Evolutionary conservation across 257 asterid genomes (phyloP).

Genomic region (Prunella vulgaris): DNA sequence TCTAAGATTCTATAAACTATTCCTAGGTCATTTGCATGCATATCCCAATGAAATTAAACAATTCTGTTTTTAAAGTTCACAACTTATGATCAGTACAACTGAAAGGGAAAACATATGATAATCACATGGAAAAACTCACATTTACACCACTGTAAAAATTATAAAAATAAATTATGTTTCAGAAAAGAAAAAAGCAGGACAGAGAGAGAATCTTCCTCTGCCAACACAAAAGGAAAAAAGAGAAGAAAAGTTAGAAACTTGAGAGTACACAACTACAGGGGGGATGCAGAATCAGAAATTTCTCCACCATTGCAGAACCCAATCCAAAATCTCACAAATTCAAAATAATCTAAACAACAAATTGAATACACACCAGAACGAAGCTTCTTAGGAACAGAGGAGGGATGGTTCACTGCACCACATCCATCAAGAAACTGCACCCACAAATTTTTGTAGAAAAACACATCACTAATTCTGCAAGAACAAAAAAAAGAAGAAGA

Average conservation of each 20-base stretch:
- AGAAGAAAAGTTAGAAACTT: conserved; percentile 4
- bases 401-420: conserved; percentile 40
- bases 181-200: conserved; percentile 16
- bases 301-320: conserved; percentile 21
- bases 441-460: too few species aligned
- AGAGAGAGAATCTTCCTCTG: conserved; percentile 12
- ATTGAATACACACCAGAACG: conserved; percentile 61
- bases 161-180: not conserved
- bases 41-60: not conserved
- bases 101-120: not conserved
- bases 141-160: conserved; percentile 1
- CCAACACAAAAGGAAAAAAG: conserved; percentile 6
- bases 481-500: too few species aligned
- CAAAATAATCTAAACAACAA: not conserved
- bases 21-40: not conserved
- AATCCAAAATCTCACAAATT: conserved; percentile 12
- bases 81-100: not conserved
- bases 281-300: conserved; percentile 14
- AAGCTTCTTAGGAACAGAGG: conserved; percentile 66
- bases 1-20: not conserved
- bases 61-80: not conserved
- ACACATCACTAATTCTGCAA: not conserved
- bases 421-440: conserved; percentile 59
- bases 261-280: not conserved
- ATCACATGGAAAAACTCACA: not conserved